Evolutionary conservation across 805 yeast species (phyloP), one percentile per base, ranked within the genome.

Genomic region (Metschnikowia aberdeeniae): DNA sequence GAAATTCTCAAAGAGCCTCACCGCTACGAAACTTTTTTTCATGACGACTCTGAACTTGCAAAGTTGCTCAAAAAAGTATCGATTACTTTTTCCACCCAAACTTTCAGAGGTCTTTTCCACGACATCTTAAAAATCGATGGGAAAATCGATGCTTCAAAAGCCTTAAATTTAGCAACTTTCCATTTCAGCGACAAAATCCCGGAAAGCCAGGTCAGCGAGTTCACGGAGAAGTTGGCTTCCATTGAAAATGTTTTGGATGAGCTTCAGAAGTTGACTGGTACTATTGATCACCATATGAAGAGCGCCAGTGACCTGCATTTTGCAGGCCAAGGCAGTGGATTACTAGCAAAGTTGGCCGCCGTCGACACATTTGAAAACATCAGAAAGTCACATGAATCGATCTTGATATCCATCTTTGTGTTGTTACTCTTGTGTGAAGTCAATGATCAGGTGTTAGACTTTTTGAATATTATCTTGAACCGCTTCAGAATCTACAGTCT

Each of bases 381-480:
- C 30, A 56, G 56, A 33, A 45, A 49, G 12, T 44, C 45, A 1
- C 75, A 71, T 45, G 66, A 62, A 40, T 47, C 47, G 5, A 51
- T 67, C 12, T 54, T 70, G 38, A 42, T 63, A n/a, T 56, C 54
- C 30, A 54, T 70, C 40, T 46, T 62, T 9, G 53, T 66, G 2
- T 53, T 70, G 37, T 56, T 70, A 27, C 52, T 68, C 20, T 45
- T 65, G 3, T 63, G 70, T 47, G 73, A 69, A 39, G 56, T 55
- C 6, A 62, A 62, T 49, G 64, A 61, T 2, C 55, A 55, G 13
- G 54, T 64, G 12, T 42, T 64, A 9, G 48, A 46, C 6, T 52
- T 64, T 14, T 49, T 62, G 33, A 61, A 64, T 38, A 41, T 51
- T 35, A 53, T 66, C 0, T 43, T 63, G 32, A 43, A 43, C 9